These are phyloP conservation scores for Phyllosticta ampelicida DNA, from an alignment of 2,329 filamentous ascomycete genomes.

Conservation along the genomic window DNA sequence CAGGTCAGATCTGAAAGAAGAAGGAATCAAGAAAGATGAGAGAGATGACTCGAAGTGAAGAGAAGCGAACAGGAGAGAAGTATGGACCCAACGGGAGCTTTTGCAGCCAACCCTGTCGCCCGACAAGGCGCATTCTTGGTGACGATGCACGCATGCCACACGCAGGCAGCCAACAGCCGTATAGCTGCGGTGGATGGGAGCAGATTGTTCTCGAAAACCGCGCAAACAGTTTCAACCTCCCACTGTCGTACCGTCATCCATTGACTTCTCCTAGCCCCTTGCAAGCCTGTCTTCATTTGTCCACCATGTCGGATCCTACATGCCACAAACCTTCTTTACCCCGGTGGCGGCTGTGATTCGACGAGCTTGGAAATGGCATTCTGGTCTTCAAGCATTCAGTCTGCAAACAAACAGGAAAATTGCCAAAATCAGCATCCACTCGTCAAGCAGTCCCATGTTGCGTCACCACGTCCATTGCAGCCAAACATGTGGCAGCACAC, in stretches of 20 bases:
- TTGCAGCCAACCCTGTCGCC: neutral
- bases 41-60: neutral
- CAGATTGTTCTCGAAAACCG: neutral
- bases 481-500: conserved; percentile 13
- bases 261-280: neutral
- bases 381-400: neutral
- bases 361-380: neutral
- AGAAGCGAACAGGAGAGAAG: neutral
- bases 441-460: neutral
- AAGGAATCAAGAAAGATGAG: neutral
- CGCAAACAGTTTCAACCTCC: neutral
- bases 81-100: neutral
- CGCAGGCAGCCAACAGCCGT: neutral
- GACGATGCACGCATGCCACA: neutral
- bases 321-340: neutral
- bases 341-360: neutral
- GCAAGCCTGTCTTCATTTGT: neutral
- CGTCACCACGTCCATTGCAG: conserved; percentile 3
- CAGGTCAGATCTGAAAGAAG: neutral
- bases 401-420: neutral
- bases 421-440: neutral
- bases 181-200: neutral
- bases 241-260: neutral
- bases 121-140: neutral
- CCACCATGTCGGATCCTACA: neutral